A percentile compares a stretch with the other conserved stretches of the same genome.
These are phyloP conservation scores for Mycena capillaripes DNA, from an alignment of 768 basidiomycete species.

Conservation along the genomic window DNA sequence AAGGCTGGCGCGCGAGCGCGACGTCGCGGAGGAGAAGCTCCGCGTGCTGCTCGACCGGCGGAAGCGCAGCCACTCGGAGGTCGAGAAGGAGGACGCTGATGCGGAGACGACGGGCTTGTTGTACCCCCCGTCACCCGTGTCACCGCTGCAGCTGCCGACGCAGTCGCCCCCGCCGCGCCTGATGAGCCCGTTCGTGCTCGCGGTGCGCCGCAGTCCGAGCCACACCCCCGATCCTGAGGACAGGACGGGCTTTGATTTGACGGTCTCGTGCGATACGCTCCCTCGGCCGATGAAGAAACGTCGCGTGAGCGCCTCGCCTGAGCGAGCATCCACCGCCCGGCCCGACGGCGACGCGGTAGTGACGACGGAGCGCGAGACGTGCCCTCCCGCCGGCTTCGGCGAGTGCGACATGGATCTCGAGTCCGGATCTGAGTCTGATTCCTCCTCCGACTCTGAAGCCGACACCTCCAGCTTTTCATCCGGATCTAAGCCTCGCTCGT, in stretches of 20 bases:
- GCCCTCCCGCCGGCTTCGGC: constrained; percentile 21
- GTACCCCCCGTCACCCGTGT: constrained; percentile 30
- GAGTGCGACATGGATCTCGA: constrained; percentile 39
- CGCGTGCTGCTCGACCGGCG: constrained; percentile 43
- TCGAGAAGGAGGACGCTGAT: constrained; percentile 13
- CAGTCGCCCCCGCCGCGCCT: constrained; percentile 34
- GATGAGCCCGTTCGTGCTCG: constrained; percentile 34
- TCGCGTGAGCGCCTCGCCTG: constrained; percentile 21
- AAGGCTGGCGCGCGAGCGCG: constrained; percentile 50
- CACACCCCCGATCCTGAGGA: constrained; percentile 27
- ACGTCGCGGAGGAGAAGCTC: constrained; percentile 49
- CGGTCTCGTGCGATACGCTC: constrained; percentile 20
- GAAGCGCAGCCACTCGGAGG: constrained; percentile 22
- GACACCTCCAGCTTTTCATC: neutral
- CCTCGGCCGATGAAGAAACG: constrained; percentile 29
- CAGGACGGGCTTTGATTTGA: constrained; percentile 32
- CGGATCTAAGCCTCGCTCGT: neutral
- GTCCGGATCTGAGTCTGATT: constrained; percentile 24
- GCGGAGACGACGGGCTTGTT: constrained; percentile 4
- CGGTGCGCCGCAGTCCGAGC: constrained; percentile 26
- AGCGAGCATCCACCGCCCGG: neutral
- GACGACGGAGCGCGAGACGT: constrained; percentile 26
- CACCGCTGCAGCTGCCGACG: constrained; percentile 25
- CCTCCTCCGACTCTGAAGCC: neutral
- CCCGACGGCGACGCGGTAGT: neutral